These are phyloP conservation scores for Xylaria polymorpha DNA, from an alignment of 2,329 filamentous ascomycete genomes.

Conservation along the genomic window DNA sequence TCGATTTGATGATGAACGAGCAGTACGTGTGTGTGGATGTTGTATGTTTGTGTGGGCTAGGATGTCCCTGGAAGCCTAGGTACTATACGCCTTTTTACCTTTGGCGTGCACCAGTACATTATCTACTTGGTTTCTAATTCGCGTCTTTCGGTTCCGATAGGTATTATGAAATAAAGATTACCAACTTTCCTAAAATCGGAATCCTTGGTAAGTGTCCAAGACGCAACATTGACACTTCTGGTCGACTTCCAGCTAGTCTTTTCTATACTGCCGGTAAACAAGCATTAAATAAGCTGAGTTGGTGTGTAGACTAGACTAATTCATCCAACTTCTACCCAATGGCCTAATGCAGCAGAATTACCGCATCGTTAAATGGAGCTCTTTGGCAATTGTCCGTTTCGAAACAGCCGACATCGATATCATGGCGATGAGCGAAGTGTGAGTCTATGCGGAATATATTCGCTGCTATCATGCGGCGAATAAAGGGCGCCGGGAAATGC, in stretches of 20 bases:
- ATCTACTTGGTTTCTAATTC: background rate
- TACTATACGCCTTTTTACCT: background rate
- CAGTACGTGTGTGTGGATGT: background rate
- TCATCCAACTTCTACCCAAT: background rate
- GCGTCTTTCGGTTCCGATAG: background rate
- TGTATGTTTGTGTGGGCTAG: background rate
- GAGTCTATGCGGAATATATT: no score
- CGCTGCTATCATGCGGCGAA: no score
- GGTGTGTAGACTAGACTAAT: background rate
- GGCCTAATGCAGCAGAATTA: background rate
- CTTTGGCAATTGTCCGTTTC: no score
- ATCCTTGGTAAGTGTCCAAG: background rate
- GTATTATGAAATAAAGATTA: background rate
- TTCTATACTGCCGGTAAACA: background rate
- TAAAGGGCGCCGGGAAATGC: no score
- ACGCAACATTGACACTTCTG: background rate
- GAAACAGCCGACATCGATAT: no score
- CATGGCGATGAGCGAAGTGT: no score
- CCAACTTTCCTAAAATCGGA: background rate
- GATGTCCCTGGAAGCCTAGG: background rate
- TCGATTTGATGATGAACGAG: constrained; percentile 35
- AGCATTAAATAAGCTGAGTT: background rate
- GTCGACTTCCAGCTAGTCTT: background rate
- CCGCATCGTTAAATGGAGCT: no score
- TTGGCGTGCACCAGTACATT: background rate